Conservation (phyloP, 2,329 filamentous ascomycete genomes). For the Epichloe sp. region DNA sequence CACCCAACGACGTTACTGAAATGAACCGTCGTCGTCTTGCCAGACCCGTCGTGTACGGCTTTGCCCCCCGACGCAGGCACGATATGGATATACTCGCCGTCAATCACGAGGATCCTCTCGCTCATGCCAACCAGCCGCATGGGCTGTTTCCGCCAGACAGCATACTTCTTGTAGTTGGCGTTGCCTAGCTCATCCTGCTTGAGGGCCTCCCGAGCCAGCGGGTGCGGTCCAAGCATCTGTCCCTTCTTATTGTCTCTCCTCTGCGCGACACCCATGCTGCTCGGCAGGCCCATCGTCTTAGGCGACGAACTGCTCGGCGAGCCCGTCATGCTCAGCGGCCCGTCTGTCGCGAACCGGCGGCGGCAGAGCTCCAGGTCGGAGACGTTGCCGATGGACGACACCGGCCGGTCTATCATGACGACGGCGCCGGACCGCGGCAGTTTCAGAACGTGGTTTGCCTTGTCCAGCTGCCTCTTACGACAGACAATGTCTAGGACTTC, state of each 20-base stretch:
- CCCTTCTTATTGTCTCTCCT: constrained; percentile 40
- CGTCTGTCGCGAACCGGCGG: constrained; percentile 62
- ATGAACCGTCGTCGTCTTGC: constrained; percentile 69
- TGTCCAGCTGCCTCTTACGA: constrained; percentile 64
- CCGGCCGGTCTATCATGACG: constrained; percentile 63
- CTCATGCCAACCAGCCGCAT: constrained; percentile 69
- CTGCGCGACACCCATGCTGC: constrained; percentile 20
- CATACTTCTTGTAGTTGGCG: constrained; percentile 60
- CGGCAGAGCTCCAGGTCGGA: constrained; percentile 64
- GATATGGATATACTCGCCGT: constrained; percentile 79
- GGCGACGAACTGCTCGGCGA: constrained; percentile 60
- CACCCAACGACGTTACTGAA: constrained; percentile 73
- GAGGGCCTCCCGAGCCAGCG: constrained; percentile 50
- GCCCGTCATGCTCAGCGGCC: constrained; percentile 52
- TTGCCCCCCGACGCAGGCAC: constrained; percentile 61
- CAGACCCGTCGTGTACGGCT: constrained; percentile 46
- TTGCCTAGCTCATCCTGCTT: constrained; percentile 45
- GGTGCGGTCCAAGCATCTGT: constrained; percentile 46
- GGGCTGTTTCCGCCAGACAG: constrained; percentile 69
- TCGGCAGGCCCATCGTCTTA: constrained; percentile 44
- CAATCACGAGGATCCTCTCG: constrained; percentile 64
- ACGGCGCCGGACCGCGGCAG: constrained; percentile 62
- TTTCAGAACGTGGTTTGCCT: constrained; percentile 66
- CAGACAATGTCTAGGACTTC: constrained; percentile 71
- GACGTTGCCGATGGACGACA: constrained; percentile 64